phyloP scores from a whole-genome alignment of 2,329 filamentous ascomycete species.

The Hymenoscyphus fraxineus region DNA sequence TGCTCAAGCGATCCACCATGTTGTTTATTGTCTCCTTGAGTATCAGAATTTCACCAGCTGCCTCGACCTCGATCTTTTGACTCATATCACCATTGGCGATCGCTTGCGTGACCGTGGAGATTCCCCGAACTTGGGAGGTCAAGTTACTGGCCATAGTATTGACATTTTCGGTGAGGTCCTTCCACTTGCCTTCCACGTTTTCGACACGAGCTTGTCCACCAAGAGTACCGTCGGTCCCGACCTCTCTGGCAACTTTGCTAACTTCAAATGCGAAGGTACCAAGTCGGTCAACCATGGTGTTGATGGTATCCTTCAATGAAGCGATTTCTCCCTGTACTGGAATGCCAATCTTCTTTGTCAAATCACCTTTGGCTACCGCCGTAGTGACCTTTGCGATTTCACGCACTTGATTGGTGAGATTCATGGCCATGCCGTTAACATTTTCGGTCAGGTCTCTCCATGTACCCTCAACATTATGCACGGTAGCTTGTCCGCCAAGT shows the following conservation, averaged over 20 bases:
- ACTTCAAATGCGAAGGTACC: conserved; percentile 96
- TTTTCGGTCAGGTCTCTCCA: conserved; percentile 95
- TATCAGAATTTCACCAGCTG: conserved; percentile 89
- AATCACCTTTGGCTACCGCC: conserved; percentile 87
- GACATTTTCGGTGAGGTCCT: conserved; percentile 88
- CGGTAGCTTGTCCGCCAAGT: conserved; percentile 88
- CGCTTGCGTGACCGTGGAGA: conserved; percentile 89
- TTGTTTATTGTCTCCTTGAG: conserved; percentile 97
- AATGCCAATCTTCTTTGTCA: conserved; percentile 93
- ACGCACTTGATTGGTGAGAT: conserved; percentile 93
- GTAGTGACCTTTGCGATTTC: conserved; percentile 97
- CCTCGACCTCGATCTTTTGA: conserved; percentile 91
- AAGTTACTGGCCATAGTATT: conserved; percentile 72
- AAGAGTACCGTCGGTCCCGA: conserved; percentile 91
- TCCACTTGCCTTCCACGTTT: conserved; percentile 97
- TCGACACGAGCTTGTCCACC: conserved; percentile 92
- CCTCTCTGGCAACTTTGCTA: conserved; percentile 90
- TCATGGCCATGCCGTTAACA: conserved; percentile 98
- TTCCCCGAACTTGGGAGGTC: conserved; percentile 76
- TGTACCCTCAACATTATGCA: conserved; percentile 94
- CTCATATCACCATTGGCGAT: conserved; percentile 96
- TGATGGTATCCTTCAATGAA: conserved; percentile 95
- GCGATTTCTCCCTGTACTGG: conserved; percentile 92
- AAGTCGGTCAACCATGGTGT: conserved; percentile 96
- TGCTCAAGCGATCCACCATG: conserved; percentile 94